Evolutionary conservation across 2,329 filamentous ascomycete species (phyloP).

Genomic region (Exophiala calicioides): DNA sequence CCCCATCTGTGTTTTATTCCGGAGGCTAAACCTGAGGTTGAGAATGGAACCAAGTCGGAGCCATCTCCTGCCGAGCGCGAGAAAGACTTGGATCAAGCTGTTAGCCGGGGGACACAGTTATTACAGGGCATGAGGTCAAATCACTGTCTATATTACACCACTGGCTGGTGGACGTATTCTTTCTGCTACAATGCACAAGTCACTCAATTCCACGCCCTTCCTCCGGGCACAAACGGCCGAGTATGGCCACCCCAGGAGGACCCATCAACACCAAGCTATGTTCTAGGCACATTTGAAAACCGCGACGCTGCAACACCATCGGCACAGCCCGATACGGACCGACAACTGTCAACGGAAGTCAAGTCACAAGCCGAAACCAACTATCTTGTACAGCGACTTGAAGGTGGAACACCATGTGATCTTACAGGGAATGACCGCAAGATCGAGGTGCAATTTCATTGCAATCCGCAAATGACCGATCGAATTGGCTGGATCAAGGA

Average conservation of each 20-base stretch:
- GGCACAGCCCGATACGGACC: conserved; percentile 35
- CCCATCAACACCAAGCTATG: conserved; percentile 71
- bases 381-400: conserved; percentile 81
- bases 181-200: conserved; percentile 90
- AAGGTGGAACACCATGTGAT: conserved; percentile 80
- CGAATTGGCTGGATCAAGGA: conserved; percentile 93
- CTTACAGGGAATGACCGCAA: conserved; percentile 77
- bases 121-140: conserved; percentile 73
- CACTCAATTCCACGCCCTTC: conserved; percentile 84
- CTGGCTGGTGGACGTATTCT: conserved; percentile 94
- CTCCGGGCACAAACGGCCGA: conserved; percentile 67
- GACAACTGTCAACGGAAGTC: conserved; percentile 58
- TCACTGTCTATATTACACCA: conserved; percentile 75
- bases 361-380: conserved; percentile 80
- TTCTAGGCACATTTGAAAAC: conserved; percentile 65
- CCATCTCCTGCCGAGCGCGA: conserved; percentile 68
- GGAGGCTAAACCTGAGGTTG: conserved; percentile 60
- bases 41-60: conserved; percentile 67
- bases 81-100: conserved; percentile 75
- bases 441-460: conserved; percentile 79
- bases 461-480: conserved; percentile 72
- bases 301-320: conserved; percentile 30
- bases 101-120: conserved; percentile 75
- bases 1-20: conserved; percentile 86
- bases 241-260: conserved; percentile 74